Percentiles rank a stretch among this genome's conserved stretches.
These are phyloP conservation scores for Coelastrella sp. DNA, from an alignment of 139 green algal species.

Conservation along the genomic window DNA sequence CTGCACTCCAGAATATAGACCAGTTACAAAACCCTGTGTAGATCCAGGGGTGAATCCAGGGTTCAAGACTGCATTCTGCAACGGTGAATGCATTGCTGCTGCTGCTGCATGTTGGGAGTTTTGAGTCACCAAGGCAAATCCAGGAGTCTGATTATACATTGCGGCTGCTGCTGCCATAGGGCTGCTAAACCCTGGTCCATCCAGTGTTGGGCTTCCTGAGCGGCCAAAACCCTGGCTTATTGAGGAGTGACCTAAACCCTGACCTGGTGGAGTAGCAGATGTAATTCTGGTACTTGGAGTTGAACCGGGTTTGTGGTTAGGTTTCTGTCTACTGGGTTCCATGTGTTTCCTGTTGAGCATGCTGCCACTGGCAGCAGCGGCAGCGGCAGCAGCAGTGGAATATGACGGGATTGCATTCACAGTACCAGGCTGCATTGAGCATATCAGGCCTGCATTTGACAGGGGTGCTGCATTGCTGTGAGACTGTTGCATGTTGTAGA, in stretches of 20 bases:
- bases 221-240: background rate
- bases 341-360: background rate
- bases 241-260: background rate
- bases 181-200: background rate
- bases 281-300: too few species aligned
- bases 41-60: too few species aligned
- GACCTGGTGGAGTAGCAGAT: too few species aligned
- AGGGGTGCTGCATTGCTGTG: background rate
- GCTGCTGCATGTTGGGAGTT: too few species aligned
- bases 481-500: background rate
- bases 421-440: too few species aligned
- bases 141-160: too few species aligned
- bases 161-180: too few species aligned
- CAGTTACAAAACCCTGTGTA: too few species aligned
- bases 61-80: background rate
- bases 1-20: too few species aligned
- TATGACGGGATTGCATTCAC: too few species aligned
- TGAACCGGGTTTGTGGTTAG: constrained; percentile 34
- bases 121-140: too few species aligned
- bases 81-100: background rate
- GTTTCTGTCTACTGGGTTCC: constrained; percentile 18
- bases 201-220: background rate
- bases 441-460: background rate
- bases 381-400: constrained; percentile 8
- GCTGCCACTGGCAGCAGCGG: constrained; percentile 1